Evolutionary conservation across 2,329 filamentous ascomycete genomes (phyloP).

Genomic region (Pseudopithomyces chartarum): DNA sequence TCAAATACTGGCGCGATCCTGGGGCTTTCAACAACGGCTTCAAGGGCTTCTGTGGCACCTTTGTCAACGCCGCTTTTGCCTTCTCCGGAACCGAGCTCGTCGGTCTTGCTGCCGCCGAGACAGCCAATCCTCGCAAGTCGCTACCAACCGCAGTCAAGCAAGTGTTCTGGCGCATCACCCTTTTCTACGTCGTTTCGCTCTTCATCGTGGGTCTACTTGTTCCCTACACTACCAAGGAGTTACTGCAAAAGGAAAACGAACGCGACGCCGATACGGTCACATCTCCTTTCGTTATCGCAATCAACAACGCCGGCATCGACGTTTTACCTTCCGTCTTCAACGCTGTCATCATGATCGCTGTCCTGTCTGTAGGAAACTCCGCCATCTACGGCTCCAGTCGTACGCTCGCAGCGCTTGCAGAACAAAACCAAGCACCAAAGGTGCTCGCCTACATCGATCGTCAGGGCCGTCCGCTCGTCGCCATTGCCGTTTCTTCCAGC

Average conservation of each 20-base stretch:
- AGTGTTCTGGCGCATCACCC: conserved; percentile 88
- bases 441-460: conserved; percentile 66
- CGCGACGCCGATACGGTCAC: conserved; percentile 70
- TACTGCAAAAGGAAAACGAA: conserved; percentile 62
- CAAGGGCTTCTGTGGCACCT: conserved; percentile 79
- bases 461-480: conserved; percentile 63
- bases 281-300: conserved; percentile 93
- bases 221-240: conserved; percentile 68
- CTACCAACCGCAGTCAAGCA: conserved; percentile 91
- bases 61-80: conserved; percentile 76
- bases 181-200: conserved; percentile 84
- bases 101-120: conserved; percentile 78
- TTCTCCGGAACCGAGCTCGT: conserved; percentile 80
- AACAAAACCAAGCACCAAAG: conserved; percentile 67
- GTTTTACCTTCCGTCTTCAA: conserved; percentile 91
- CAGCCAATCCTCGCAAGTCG: conserved; percentile 78
- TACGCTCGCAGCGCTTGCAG: conserved; percentile 86
- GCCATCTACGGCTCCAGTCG: conserved; percentile 90
- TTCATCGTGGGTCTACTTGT: conserved; percentile 82
- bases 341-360: conserved; percentile 88
- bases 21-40: conserved; percentile 86
- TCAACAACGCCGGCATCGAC: conserved; percentile 79
- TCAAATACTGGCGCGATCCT: conserved; percentile 74
- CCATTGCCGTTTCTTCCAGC: conserved; percentile 58
- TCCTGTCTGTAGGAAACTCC: conserved; percentile 89